Base-by-base conservation (phyloP, 176 grass and related monocot genomes). In the Aegilops bicornis region DNA sequence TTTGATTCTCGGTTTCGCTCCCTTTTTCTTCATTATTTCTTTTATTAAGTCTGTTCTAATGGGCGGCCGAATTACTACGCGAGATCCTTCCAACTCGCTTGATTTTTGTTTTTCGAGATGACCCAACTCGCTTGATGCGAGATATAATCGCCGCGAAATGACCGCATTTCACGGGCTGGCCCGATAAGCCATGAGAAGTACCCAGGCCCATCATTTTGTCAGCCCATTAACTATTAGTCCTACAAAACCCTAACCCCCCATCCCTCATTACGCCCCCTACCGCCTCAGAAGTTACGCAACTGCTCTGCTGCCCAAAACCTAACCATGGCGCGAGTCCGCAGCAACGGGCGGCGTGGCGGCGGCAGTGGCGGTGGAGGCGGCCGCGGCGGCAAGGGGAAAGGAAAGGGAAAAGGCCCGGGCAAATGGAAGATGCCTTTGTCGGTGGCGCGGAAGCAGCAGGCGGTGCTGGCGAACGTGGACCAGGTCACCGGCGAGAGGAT, bases 401-500 rank as follows among this genome's bases (percentile, higher is more conserved):
- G 84, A 64, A 11, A 59, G 23, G 82, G 69, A 17, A 84, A 81
- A 17, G 63, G 11, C 24, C 73, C 43, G 15, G 48, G 73, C 39
- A 79, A 37, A 15, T 58, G 80, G 52, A 92, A 90, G 71, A 62
- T 89, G 20, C 79, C 90, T 2, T 83, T 79, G 64, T 71, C 69
- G n/a, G 80, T 78, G n/a, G 80, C 58, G 69, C 89, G 91, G 86
- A 98, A 98, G 58, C 92, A 96, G 90, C 82, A 87, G 84, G 87
- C 83, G 0, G 74, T 72, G 19, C 36, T 47, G 82, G 87, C 88
- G 14, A 85, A 66, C 76, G 93, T 98, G 15, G 90, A 98, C 85
- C 92, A 96, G 84, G 87, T 98, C 65, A 96, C 90, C n/a, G 92
- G 96, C 7, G 76, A 65, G 56, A 98, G 90, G 91, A 92, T 98